Evolutionary conservation across 257 asterid genomes (phyloP).

Genomic region (Solanum etuberosum): DNA sequence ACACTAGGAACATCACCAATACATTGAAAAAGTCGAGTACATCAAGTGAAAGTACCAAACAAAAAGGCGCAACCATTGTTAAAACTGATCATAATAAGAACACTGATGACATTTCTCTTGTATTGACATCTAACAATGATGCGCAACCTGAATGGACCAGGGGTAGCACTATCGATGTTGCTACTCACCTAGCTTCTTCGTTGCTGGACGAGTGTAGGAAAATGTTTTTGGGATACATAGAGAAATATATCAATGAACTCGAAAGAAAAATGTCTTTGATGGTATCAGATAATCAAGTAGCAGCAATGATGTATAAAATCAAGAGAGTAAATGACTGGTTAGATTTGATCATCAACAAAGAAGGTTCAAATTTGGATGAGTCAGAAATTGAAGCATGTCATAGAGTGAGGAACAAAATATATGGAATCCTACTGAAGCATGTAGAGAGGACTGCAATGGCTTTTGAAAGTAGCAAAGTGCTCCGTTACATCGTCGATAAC

Average conservation of each 20-base stretch:
- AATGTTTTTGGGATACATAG: slow-evolving; percentile 34
- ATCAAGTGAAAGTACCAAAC: slow-evolving; percentile 1
- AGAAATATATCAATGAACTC: slow-evolving; percentile 45
- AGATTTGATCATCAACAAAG: slow-evolving; percentile 25
- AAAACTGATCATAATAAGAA: slow-evolving; percentile 9
- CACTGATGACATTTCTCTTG: slow-evolving; percentile 8
- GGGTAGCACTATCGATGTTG: slow-evolving; percentile 24
- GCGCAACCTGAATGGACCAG: slow-evolving; percentile 24
- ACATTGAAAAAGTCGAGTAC: slow-evolving; percentile 7
- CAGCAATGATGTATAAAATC: slow-evolving; percentile 43
- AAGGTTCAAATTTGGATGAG: slow-evolving; percentile 10
- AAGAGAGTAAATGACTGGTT: slow-evolving; percentile 61
- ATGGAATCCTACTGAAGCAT: slow-evolving; percentile 41
- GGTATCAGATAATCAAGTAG: slow-evolving; percentile 21
- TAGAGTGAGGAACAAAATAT: slow-evolving; percentile 54
- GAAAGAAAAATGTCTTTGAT: slow-evolving; percentile 25
- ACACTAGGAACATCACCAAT: slow-evolving; percentile 1
- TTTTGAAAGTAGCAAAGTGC: slow-evolving; percentile 10
- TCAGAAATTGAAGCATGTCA: slow-evolving; percentile 29
- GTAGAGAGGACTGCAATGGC: slow-evolving; percentile 62
- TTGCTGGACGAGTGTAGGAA: slow-evolving; percentile 46
- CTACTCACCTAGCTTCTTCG: slow-evolving; percentile 21
- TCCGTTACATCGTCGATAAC: neutral
- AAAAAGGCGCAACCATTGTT: slow-evolving; percentile 18
- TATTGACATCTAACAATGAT: slow-evolving; percentile 18